Conservation (phyloP, 2,329 filamentous ascomycete species). For the Arthrobotrys entomopaga region DNA sequence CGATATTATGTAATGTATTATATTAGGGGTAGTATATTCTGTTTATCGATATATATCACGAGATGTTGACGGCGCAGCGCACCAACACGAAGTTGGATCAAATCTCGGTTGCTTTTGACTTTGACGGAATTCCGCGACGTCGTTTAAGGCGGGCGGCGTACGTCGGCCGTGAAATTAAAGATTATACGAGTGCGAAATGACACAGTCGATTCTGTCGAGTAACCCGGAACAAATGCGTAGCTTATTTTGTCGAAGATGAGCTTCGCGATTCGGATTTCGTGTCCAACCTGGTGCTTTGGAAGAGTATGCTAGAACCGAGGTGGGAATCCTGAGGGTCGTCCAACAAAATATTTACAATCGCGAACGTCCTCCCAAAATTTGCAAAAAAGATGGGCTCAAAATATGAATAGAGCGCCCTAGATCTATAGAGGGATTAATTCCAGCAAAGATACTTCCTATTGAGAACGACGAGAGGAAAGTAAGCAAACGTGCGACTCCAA, state of each 20-base stretch:
- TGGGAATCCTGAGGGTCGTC: not conserved
- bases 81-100: conserved; percentile 5
- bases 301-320: not conserved
- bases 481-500: conserved; percentile 52
- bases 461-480: conserved; percentile 40
- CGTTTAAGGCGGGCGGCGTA: not conserved
- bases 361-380: conserved; percentile 11
- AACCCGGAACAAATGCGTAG: not conserved
- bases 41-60: conserved; percentile 19
- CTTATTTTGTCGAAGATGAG: not conserved
- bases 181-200: no score
- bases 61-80: not conserved
- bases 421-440: conserved; percentile 22
- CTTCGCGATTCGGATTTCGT: not conserved
- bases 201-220: no score
- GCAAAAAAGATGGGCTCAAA: conserved; percentile 13
- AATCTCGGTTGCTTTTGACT: conserved; percentile 8
- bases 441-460: conserved; percentile 31
- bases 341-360: conserved; percentile 8
- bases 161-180: not conserved
- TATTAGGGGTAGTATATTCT: not conserved
- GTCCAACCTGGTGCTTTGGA: not conserved
- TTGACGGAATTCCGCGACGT: not conserved
- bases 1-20: no score
- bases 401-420: conserved; percentile 15